Evolutionary conservation across 2,329 filamentous ascomycete species (phyloP).

Genomic region (Verticillium dahliae): DNA sequence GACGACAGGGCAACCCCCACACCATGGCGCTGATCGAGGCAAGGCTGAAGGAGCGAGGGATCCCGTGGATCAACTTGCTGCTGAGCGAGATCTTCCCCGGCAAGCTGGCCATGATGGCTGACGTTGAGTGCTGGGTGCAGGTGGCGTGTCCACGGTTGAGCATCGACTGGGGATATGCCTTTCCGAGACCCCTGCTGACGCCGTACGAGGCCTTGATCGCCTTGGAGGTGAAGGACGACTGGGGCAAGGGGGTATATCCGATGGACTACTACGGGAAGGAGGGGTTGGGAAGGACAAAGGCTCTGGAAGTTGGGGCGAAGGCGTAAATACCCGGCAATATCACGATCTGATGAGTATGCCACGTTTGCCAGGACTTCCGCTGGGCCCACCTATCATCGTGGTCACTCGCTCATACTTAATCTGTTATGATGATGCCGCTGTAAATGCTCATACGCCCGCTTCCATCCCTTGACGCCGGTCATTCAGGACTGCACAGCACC

Average conservation of each 20-base stretch:
- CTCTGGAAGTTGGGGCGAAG: constrained; percentile 19
- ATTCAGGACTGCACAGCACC: constrained; percentile 51
- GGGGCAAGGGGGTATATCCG: constrained; percentile 73
- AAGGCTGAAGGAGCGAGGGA: constrained; percentile 61
- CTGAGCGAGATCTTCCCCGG: constrained; percentile 95
- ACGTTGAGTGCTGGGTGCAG: constrained; percentile 97
- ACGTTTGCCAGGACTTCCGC: too few relatives aligned
- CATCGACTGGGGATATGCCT: constrained; percentile 99
- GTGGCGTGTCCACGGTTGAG: constrained; percentile 94
- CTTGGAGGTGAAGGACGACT: constrained; percentile 72
- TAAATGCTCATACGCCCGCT: background rate
- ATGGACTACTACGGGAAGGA: constrained; percentile 99
- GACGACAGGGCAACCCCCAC: constrained; percentile 90
- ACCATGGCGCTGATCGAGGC: constrained; percentile 83
- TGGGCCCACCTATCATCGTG: too few relatives aligned
- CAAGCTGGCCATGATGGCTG: constrained; percentile 86
- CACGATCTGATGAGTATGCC: background rate
- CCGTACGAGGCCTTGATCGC: constrained; percentile 93
- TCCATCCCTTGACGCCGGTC: constrained; percentile 8
- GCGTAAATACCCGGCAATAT: background rate
- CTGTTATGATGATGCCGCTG: background rate
- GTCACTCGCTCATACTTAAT: background rate
- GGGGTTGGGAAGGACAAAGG: constrained; percentile 74
- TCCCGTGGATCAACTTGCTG: constrained; percentile 78
- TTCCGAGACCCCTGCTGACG: constrained; percentile 78